Base-by-base conservation (phyloP, 345 rosid species). In the Murraya koenigii region DNA sequence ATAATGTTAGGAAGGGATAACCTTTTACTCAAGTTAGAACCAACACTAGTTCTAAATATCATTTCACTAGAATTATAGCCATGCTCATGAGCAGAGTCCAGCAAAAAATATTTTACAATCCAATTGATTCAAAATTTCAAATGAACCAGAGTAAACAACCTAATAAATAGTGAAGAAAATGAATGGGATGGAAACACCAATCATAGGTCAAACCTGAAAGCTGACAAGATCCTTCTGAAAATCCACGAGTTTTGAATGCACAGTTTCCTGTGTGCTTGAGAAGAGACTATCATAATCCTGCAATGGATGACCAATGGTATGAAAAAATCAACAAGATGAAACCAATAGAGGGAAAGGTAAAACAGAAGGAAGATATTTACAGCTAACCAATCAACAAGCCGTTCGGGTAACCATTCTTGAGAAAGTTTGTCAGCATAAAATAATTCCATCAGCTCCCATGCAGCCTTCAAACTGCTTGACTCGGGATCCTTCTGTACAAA, bases 381-480 rank as follows among this genome's bases (percentile, higher is more conserved):
- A 85, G 97, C 87, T 84, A 96, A 84, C 98, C 99, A 96, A 85
- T 96, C 97, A 58, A 89, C 84, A 36, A 96, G 89, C 56, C 88
- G 89, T 79, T 94, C 99, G 1, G 97, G 97, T 52, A 94, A 76
- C 95, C 97, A 96, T 39, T 94, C 77, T 71, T 88, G 88, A 85
- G 90, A 89, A 30, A 87, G 81, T 80, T 82, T 91, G 79, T 94
- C 95, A 10, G 87, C 97, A 84, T 90, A 94, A 83, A 94, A 89
- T 59, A 92, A 81, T 70, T 96, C 98, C 95, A 96, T 87, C 85
- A 96, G 85, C 87, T 92, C 95, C 99, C 99, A 96, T 4, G 97
- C 99, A 78, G 97, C 99, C 86, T 89, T 94, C 78, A 94, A 87
- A 82, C 83, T 81, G 13, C 87, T 90, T 41, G 95, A 91, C 78